Percentiles rank a stretch among this genome's conserved stretches.
phyloP scores from a whole-genome alignment of 306 rosid species.

The Prunus salicina region DNA sequence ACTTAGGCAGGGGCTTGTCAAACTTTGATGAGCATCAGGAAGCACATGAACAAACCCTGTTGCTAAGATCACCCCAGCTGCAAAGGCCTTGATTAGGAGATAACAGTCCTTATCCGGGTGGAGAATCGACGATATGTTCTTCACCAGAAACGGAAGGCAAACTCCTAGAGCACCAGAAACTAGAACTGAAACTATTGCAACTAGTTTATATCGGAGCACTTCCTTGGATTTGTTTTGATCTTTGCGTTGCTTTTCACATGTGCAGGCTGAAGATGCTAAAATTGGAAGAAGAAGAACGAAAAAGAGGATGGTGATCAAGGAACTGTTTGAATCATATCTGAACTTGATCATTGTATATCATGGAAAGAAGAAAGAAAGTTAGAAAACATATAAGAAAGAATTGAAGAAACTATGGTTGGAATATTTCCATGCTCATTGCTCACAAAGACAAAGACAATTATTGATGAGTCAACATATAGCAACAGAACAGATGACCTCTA shows the following conservation, averaged over 20 bases:
- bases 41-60: slow-evolving; percentile 63
- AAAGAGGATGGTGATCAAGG: not conserved
- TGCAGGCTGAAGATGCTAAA: slow-evolving; percentile 31
- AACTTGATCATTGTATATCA: not conserved
- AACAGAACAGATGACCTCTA: not conserved
- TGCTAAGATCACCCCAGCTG: slow-evolving; percentile 59
- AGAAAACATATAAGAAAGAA: not conserved
- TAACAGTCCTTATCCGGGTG: slow-evolving; percentile 37
- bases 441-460: not conserved
- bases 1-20: slow-evolving; percentile 40
- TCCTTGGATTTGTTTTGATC: slow-evolving; percentile 26
- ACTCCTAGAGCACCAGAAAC: slow-evolving; percentile 42
- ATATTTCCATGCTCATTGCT: not conserved
- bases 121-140: slow-evolving; percentile 7
- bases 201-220: slow-evolving; percentile 31
- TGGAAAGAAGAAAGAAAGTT: not conserved
- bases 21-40: slow-evolving; percentile 49
- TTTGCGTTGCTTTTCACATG: slow-evolving; percentile 15
- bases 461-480: not conserved
- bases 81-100: slow-evolving; percentile 46
- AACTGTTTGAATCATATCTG: not conserved
- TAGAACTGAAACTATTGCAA: slow-evolving; percentile 38
- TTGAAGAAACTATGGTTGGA: not conserved
- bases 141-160: slow-evolving; percentile 37
- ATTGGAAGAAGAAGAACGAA: slow-evolving; percentile 21